phyloP scores from a whole-genome alignment of 495 filamentous ascomycete species.

The Pyrenula massariospora region DNA sequence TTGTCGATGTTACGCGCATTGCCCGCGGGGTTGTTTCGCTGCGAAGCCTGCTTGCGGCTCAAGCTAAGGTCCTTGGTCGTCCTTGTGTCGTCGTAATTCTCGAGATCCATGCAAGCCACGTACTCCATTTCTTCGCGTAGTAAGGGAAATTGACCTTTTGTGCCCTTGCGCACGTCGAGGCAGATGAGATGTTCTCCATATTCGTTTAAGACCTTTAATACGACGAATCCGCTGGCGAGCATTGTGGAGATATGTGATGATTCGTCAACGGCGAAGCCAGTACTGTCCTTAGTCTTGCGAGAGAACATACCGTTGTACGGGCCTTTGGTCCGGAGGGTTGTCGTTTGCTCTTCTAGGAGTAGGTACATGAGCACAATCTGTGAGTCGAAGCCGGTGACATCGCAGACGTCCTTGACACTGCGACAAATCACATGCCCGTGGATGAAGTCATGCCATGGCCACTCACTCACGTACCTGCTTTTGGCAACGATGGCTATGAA shows the following conservation, averaged over 20 bases:
- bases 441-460: constrained; percentile 24
- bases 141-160: background rate
- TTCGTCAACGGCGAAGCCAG: constrained; percentile 20
- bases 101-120: background rate
- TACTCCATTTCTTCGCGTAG: background rate
- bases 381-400: constrained; percentile 14
- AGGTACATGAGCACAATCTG: constrained; percentile 19
- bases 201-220: constrained; percentile 14
- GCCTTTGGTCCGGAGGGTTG: constrained; percentile 11
- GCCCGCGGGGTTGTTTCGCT: background rate
- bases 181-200: constrained; percentile 9
- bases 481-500: constrained; percentile 19
- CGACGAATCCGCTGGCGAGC: constrained; percentile 13
- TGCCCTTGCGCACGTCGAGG: constrained; percentile 9
- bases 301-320: constrained; percentile 16
- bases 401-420: constrained; percentile 15
- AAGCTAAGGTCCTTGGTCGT: background rate
- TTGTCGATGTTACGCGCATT: background rate
- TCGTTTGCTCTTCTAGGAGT: constrained; percentile 11
- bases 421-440: constrained; percentile 12
- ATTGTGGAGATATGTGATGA: constrained; percentile 11
- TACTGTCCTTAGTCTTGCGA: constrained; percentile 5
- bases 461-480: constrained; percentile 16
- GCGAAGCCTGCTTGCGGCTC: background rate
- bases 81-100: background rate